phyloP scores from a whole-genome alignment of 768 basidiomycete species.

The Obba rivulosa region DNA sequence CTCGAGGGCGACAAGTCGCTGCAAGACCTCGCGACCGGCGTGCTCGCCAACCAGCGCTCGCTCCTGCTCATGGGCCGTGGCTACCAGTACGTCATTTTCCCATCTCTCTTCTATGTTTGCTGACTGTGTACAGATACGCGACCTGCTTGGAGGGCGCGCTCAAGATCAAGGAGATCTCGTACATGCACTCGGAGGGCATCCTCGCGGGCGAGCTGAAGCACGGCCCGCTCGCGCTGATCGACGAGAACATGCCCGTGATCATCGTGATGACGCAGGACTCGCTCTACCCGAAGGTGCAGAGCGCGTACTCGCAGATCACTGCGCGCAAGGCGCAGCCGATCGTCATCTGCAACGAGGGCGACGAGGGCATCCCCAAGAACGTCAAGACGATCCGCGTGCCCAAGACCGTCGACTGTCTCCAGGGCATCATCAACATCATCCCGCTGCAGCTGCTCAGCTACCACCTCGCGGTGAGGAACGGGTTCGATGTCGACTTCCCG shows the following conservation, averaged over 20 bases:
- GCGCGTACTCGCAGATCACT: constrained; percentile 93
- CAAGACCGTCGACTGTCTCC: constrained; percentile 88
- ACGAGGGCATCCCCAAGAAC: constrained; percentile 66
- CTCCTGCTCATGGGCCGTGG: constrained; percentile 96
- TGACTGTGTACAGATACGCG: constrained; percentile 53
- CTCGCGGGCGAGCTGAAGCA: constrained; percentile 99
- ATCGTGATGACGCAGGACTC: constrained; percentile 99
- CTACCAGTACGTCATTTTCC: constrained; percentile 66
- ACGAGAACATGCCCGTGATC: constrained; percentile 98
- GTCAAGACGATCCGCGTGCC: constrained; percentile 93
- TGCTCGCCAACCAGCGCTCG: constrained; percentile 73
- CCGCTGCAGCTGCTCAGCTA: constrained; percentile 95
- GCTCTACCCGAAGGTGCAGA: constrained; percentile 96
- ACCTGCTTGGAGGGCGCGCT: constrained; percentile 97
- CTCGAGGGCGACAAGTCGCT: constrained; percentile 72
- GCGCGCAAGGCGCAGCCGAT: constrained; percentile 95
- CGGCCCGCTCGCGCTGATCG: constrained; percentile 94
- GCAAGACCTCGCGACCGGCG: constrained; percentile 79
- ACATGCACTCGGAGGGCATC: constrained; percentile 86
- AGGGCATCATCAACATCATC: constrained; percentile 94
- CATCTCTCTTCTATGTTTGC: not conserved
- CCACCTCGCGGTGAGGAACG: constrained; percentile 92
- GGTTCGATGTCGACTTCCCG: constrained; percentile 98
- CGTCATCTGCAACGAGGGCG: constrained; percentile 92
- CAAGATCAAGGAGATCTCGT: constrained; percentile 99